Conservation (phyloP, 495 filamentous ascomycete genomes). For the Aspergillus carlsbadensis region DNA sequence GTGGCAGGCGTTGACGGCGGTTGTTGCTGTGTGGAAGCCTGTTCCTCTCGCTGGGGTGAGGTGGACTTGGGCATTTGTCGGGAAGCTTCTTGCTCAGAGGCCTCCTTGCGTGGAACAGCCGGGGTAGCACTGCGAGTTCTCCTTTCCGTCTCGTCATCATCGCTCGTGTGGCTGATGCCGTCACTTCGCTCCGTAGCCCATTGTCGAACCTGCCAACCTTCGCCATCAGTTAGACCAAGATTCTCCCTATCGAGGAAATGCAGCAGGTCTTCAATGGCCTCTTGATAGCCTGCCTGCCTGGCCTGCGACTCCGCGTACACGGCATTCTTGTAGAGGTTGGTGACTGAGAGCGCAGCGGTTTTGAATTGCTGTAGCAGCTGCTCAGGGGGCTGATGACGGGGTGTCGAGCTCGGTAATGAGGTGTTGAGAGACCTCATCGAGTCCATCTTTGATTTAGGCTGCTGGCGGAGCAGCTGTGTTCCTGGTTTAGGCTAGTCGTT, state of each 20-base stretch:
- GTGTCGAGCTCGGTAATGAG: conserved; percentile 57
- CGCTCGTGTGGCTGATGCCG: conserved; percentile 63
- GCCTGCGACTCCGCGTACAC: conserved; percentile 72
- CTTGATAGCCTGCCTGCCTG: conserved; percentile 80
- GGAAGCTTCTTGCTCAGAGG: conserved; percentile 32
- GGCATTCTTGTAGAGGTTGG: conserved; percentile 91
- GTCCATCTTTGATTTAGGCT: conserved; percentile 54
- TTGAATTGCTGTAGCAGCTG: conserved; percentile 88
- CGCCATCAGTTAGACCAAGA: conserved; percentile 73
- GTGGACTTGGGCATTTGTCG: conserved; percentile 37
- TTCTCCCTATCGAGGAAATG: conserved; percentile 79
- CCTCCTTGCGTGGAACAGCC: conserved; percentile 52
- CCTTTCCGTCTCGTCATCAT: conserved; percentile 67
- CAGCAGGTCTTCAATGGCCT: conserved; percentile 87
- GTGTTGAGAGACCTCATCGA: conserved; percentile 74
- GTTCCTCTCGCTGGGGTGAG: conserved; percentile 46
- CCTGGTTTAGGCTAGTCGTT: not conserved
- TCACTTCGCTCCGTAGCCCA: conserved; percentile 82
- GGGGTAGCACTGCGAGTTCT: conserved; percentile 61
- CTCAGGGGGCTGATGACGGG: conserved; percentile 63
- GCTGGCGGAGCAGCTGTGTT: conserved; percentile 17
- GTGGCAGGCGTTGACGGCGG: conserved; percentile 24
- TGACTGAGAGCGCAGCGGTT: conserved; percentile 88
- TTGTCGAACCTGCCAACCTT: conserved; percentile 75
- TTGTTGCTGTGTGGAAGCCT: conserved; percentile 32